Percentiles rank a stretch among this genome's conserved stretches.
Conservation (phyloP, 768 basidiomycete species). For the Sarcodon sp. region DNA sequence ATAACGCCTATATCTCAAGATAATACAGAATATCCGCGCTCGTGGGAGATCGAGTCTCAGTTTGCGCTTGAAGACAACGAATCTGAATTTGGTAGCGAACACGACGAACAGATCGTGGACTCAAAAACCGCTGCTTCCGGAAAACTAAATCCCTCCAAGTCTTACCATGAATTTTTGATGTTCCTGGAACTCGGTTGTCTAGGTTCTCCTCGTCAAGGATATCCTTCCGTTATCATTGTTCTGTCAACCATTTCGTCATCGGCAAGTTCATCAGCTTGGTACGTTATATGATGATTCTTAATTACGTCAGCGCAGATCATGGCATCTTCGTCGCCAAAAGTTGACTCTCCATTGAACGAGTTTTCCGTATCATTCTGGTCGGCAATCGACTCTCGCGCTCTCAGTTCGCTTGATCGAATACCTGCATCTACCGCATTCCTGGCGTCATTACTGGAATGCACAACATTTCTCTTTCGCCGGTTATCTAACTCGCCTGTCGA, state of each 20-base stretch:
- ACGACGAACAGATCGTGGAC: slow-evolving; percentile 8
- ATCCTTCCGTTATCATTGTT: slow-evolving; percentile 70
- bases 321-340: slow-evolving; percentile 2
- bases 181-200: slow-evolving; percentile 74
- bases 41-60: slow-evolving; percentile 42
- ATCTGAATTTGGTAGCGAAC: slow-evolving; percentile 13
- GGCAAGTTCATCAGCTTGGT: slow-evolving; percentile 25
- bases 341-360: slow-evolving; percentile 22
- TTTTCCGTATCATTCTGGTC: slow-evolving; percentile 78
- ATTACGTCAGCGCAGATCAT: slow-evolving; percentile 19
- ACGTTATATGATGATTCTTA: neutral
- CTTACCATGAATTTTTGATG: slow-evolving; percentile 62
- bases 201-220: slow-evolving; percentile 68
- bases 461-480: slow-evolving; percentile 41
- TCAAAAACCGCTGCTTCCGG: neutral
- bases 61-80: slow-evolving; percentile 16
- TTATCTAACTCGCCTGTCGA: slow-evolving; percentile 15
- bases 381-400: slow-evolving; percentile 56
- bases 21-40: slow-evolving; percentile 41
- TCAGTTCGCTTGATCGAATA: slow-evolving; percentile 41
- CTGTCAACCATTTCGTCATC: slow-evolving; percentile 67
- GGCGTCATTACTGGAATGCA: slow-evolving; percentile 56
- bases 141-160: slow-evolving; percentile 18
- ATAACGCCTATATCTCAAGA: neutral
- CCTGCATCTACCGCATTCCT: slow-evolving; percentile 53